phyloP scores from a whole-genome alignment of 352 stramenopile genomes.

The Phytophthora constricta region DNA sequence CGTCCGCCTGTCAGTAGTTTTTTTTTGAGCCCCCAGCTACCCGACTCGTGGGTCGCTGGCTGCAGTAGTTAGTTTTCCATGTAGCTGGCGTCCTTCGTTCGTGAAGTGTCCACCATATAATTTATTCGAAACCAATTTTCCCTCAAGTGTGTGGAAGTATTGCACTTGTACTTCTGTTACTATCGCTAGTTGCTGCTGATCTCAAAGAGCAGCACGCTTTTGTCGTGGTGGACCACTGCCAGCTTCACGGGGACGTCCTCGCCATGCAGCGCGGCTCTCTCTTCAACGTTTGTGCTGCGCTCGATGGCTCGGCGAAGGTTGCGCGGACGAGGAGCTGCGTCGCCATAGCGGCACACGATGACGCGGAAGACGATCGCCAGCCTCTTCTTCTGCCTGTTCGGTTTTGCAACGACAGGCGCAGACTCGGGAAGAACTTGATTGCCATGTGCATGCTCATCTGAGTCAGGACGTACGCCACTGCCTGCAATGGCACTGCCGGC shows the following conservation, averaged over 20 bases:
- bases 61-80: slow-evolving; percentile 18
- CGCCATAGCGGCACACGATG: slow-evolving; percentile 53
- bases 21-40: slow-evolving; percentile 40
- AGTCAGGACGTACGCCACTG: not conserved
- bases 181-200: slow-evolving; percentile 19
- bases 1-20: slow-evolving; percentile 39
- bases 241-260: slow-evolving; percentile 59
- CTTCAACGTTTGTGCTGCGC: not conserved
- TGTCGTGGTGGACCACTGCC: slow-evolving; percentile 61
- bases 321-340: slow-evolving; percentile 37
- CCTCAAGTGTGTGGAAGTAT: not conserved
- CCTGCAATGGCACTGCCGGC: slow-evolving; percentile 1
- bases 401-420: slow-evolving; percentile 9
- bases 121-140: slow-evolving; percentile 45
- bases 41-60: slow-evolving; percentile 16
- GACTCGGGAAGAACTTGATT: slow-evolving; percentile 7
- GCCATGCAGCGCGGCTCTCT: slow-evolving; percentile 5
- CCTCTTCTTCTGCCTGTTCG: slow-evolving; percentile 47
- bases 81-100: slow-evolving; percentile 18
- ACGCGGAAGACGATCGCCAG: slow-evolving; percentile 64
- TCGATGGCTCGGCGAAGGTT: slow-evolving; percentile 27
- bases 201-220: slow-evolving; percentile 72
- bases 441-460: not conserved
- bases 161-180: not conserved
- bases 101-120: slow-evolving; percentile 39